Base-by-base conservation (phyloP, 208 protist genomes). In the Acanthamoeba lenticulata region DNA sequence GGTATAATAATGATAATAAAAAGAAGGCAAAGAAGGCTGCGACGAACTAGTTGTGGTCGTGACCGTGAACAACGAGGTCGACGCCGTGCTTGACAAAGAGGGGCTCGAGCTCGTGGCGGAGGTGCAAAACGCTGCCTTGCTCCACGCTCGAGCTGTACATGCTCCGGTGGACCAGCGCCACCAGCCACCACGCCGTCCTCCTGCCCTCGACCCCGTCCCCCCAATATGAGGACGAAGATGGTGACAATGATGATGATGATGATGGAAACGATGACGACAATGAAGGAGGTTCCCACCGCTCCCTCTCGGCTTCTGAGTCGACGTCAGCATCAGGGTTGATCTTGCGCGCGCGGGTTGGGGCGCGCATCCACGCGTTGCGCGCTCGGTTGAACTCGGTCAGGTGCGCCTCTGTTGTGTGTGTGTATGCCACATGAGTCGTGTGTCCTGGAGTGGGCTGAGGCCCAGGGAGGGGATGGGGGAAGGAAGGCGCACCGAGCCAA, bases 11-110 rank as follows among this genome's bases (percentile, higher is more conserved):
- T 60, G 17, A 60, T 5, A 21, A 60, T 21, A 24, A 60, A 60
- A 60, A 60, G 52, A 5, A 60, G 11, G 3, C 15, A 21, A 24
- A 60, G 17, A 60, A 5, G 52, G 4, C 2, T 21, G 65, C n/a
- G 65, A 29, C 34, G 65, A 6, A 74, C 65, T 74, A 74, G 65
- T 40, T 74, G 65, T 74, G 65, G n/a, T 74, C 32, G 42, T 85
- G 74, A 36, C 74, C 74, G 19, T 44, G 36, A 9, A 85, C 27
- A 9, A 85, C 74, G 13, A 85, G 38, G 24, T 85, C 74, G 2
- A 85, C 74, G 42, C 74, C 74, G 42, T 85, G 32, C 74, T 85
- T 85, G 19, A 52, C 49, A n/a, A 85, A 85, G 6, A 85, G 74
- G 6, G 74, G 74, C 38, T 85, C 74, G 19, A 85, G 36, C 19